phyloP scores from a whole-genome alignment of 805 yeast species.

The Metschnikowia shivogae region DNA sequence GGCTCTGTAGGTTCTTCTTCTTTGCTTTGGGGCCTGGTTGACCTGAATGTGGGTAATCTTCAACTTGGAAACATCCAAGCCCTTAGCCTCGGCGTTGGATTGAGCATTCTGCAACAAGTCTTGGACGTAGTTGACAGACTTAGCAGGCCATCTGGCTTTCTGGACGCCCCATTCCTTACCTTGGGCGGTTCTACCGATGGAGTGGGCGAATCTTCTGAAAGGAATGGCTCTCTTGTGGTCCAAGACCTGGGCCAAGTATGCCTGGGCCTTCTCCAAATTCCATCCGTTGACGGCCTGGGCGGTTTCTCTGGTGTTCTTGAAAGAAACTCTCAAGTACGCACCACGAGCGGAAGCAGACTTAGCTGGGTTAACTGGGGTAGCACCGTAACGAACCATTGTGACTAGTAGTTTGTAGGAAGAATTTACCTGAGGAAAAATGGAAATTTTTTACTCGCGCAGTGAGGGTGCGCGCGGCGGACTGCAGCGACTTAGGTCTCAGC shows the following conservation, averaged over 20 bases:
- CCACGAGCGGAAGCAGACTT: conserved; percentile 99
- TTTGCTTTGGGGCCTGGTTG: conserved; percentile 99
- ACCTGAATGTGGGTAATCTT: conserved; percentile 98
- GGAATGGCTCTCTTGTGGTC: conserved; percentile 99
- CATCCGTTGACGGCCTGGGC: conserved; percentile 98
- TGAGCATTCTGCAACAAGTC: conserved; percentile 96
- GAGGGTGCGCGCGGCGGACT: conserved; percentile 3
- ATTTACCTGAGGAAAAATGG: conserved; percentile 4
- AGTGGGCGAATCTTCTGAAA: conserved; percentile 95
- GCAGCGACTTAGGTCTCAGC: conserved; percentile 9
- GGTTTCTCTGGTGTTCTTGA: conserved; percentile 99
- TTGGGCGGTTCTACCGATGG: conserved; percentile 99
- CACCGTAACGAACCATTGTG: conserved; percentile 98
- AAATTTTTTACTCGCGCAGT: conserved; percentile 6
- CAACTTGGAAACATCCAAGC: conserved; percentile 92
- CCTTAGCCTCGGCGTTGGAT: conserved; percentile 96
- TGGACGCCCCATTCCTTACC: conserved; percentile 99
- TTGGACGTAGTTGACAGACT: conserved; percentile 92
- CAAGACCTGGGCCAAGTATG: conserved; percentile 91
- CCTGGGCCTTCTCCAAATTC: conserved; percentile 93
- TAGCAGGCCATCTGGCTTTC: conserved; percentile 99
- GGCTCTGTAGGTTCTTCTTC: conserved; percentile 99
- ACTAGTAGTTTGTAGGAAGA: conserved; percentile 14
- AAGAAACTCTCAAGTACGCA: conserved; percentile 97
- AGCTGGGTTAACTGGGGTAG: conserved; percentile 98